Base-by-base conservation (phyloP, 2,329 filamentous ascomycete genomes). In the Cordyceps cateniannulata region DNA sequence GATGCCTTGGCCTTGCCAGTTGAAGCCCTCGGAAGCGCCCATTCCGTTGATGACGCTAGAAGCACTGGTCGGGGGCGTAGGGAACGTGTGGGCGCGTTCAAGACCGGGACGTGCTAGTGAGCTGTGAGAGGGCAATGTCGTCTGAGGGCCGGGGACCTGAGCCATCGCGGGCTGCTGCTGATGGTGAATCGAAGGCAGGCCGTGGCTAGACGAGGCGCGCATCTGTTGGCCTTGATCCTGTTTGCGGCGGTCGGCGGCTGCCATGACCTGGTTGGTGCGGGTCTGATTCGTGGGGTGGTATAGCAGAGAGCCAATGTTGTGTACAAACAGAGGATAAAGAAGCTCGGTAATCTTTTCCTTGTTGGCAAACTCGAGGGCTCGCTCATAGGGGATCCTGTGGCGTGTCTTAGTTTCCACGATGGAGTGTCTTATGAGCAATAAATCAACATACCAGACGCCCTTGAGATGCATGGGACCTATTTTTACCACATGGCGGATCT, bases 381-480 rank as follows among this genome's bases (percentile, higher is more conserved):
- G 88, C 68, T 98, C 95, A 69, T 96, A 98, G 2, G 95, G 95
- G 69, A 99, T 99, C 93, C 93, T 97, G 67, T 20, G 53, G 62
- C 65, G 65, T 65, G 63, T 73, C 62, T 66, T 66, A 72, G 72
- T 59, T 40, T 47, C 42, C 42, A 45, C 29, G 40, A 50, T 42
- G 44, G n/a, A 25, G 18, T 68, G 66, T 66, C 61, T 68, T 55
- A 64, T 27, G 55, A 27, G 20, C 54, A 38, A 59, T 45, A n/a
- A 48, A 48, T 45, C 32, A 62, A 79, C 89, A 78, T 82, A 96
- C 92, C 93, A 96, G 66, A 96, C 93, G 70, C 95, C 95, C 78
- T 99, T 99, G 49, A 99, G 78, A 72, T 98, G 95, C 95, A 99
- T 99, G 4, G 95, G 95, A 0, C 95, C 95, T 72, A 99, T 98